Conservation (phyloP, 164 flowering plant genomes). For the Macadamia integrifolia region DNA sequence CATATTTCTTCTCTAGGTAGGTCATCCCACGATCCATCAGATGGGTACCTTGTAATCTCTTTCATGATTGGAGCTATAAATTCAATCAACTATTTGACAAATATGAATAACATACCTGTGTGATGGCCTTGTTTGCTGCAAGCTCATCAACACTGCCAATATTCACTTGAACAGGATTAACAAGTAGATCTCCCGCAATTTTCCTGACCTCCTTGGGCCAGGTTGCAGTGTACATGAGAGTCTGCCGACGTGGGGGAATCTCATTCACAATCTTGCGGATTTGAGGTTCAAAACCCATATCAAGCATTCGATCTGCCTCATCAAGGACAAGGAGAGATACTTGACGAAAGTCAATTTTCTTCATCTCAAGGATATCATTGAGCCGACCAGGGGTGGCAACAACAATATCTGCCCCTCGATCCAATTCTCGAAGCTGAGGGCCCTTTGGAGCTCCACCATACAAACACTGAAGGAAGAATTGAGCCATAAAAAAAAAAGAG, state of each 20-base stretch:
- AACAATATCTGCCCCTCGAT: conserved; percentile 84
- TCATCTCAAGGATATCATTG: conserved; percentile 89
- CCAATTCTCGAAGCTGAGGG: conserved; percentile 71
- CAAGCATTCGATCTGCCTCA: conserved; percentile 97
- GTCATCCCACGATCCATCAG: too few species aligned
- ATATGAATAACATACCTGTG: conserved; percentile 52
- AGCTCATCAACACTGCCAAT: conserved; percentile 85
- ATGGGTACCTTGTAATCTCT: too few species aligned
- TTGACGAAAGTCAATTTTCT: conserved; percentile 67
- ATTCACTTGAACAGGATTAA: conserved; percentile 86
- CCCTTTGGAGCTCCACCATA: conserved; percentile 95
- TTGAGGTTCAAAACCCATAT: conserved; percentile 99
- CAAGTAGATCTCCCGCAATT: conserved; percentile 83
- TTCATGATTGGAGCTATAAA: too few species aligned
- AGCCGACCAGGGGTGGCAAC: conserved; percentile 98
- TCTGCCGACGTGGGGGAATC: conserved; percentile 84
- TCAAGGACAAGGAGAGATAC: conserved; percentile 89
- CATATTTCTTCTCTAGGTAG: too few species aligned
- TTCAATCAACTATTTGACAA: not conserved
- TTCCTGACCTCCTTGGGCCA: conserved; percentile 96
- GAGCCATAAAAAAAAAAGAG: conserved; percentile 3
- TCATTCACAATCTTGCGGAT: conserved; percentile 90
- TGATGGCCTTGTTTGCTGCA: conserved; percentile 86
- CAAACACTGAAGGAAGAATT: conserved; percentile 52
- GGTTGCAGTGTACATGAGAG: conserved; percentile 95